A percentile compares a stretch with the other conserved stretches of the same genome.
Conservation (phyloP, 306 rosid species). For the Lathyrus oleraceus region DNA sequence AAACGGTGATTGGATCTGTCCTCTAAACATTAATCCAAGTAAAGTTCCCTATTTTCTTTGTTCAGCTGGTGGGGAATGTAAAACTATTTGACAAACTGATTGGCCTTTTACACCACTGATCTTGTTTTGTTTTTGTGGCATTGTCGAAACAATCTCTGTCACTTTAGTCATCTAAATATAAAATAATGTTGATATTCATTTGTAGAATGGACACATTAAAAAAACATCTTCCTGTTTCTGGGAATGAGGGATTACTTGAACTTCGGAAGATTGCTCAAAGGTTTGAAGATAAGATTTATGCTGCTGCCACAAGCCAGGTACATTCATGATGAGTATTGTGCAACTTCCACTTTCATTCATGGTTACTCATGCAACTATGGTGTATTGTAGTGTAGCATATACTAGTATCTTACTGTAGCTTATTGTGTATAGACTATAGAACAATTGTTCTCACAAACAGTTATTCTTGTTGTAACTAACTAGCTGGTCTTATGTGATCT, state of each 20-base stretch:
- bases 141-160: neutral
- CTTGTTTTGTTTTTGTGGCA: too few species aligned
- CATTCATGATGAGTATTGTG: neutral
- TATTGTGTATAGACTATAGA: neutral
- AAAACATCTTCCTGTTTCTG: conserved; percentile 68
- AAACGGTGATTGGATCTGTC: too few species aligned
- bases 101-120: too few species aligned
- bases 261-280: conserved; percentile 68
- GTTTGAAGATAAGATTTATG: conserved; percentile 78
- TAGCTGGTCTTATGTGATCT: neutral
- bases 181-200: conserved; percentile 3
- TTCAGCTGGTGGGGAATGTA: too few species aligned
- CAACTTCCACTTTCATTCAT: neutral
- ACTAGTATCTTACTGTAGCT: neutral
- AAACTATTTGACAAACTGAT: too few species aligned
- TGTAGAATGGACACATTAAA: conserved; percentile 70
- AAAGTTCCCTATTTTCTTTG: too few species aligned
- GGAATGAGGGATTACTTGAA: conserved; percentile 60
- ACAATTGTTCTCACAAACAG: neutral
- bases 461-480: neutral
- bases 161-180: conserved; percentile 1
- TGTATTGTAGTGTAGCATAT: neutral
- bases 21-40: too few species aligned
- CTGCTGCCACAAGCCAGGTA: conserved; percentile 71
- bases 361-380: too few species aligned